Base-by-base conservation (phyloP, 1,284 basidiomycete species). In the Ceratobasidium sp. region DNA sequence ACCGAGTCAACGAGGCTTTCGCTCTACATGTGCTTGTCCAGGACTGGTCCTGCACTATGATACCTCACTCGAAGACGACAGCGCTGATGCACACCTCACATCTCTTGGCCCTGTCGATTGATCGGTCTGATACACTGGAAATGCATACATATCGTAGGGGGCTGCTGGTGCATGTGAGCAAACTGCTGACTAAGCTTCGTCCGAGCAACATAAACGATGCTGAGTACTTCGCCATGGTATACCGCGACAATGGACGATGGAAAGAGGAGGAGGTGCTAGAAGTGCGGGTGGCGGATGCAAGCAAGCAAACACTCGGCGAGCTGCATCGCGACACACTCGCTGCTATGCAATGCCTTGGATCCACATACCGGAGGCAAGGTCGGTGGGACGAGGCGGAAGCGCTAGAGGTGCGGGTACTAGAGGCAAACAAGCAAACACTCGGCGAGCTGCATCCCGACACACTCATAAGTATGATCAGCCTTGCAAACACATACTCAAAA, bases 1-100 rank as follows among this genome's bases (percentile, higher is more conserved):
- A 67, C 64, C 33, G 42, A 46, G 46, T 67, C 39, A 67, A 46
- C 42, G 13, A 6, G 6, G 49, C 67, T 28, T 69, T 53, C 49
- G 53, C 23, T 9, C 28, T 69, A 10, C 67, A 69, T 33, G 49
- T 69, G 5, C 46, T 69, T n/a, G 67, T 69, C 10, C 67, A 69
- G 15, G 67, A 69, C 23, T 69, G 67, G 67, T 44, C 46, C 15
- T 9, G 44, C 13, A 46, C 44, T n/a, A 26, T 26, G 26, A 46
- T 67, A 9, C 12, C 7, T 12, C 64, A 67, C 9, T 10, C 55
- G 23, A 10, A 20, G 26, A 9, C 12, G 9, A 26, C 15, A 20
- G 55, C 55, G 9, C 9, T 56, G 20, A 23, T 9, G 23, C 23
- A 26, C 26, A n/a, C 15, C 20, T 13, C 55, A 56, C 55, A 18